Evolutionary conservation across 257 asterid genomes (phyloP), one percentile per base, ranked within the genome.

Genomic region (Solanum piurae): DNA sequence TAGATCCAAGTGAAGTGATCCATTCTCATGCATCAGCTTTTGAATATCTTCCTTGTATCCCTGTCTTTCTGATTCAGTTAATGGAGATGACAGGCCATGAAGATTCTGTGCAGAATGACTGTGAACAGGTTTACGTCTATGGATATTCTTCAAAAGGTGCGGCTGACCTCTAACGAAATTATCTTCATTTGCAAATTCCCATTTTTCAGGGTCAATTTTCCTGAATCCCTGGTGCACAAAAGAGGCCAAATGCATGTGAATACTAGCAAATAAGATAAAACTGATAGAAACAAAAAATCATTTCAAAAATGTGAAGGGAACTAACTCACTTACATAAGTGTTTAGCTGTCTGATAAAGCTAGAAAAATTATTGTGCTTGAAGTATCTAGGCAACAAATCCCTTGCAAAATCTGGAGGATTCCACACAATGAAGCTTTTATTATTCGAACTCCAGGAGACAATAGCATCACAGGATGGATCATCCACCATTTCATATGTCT

Each of bases 401-500:
- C 95, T 88, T 21, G 99, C 90, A 90, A 96, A 93, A 55, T 95
- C 96, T 3, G 95, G 94, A 66, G 97, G 95, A 87, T 94, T 91
- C 98, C 98, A 93, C 84, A 96, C 99, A 72, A 94, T 90, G 92
- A 96, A 96, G 90, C 97, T 96, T 89, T 86, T 91, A 86, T 92
- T 92, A 76, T 83, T 94, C 86, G 31, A 91, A 88, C 98, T 94
- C 99, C 99, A 96, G 8, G 98, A 96, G 25, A 96, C 98, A 64
- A 94, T 84, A 7, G 95, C 75, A 87, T 96, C 89, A 5, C 95
- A 86, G 49, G 94, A 92, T 4, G 91, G 93, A 89, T 96, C 98
- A 60, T 96, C 98, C 90, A 96, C 98, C 99, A 96, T 95, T 88
- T 96, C 99, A 86, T 96, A 95, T 4, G 96, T 94, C 95, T 96